Conservation (phyloP, 2,329 filamentous ascomycete genomes). For the Ascosphaera apis region DNA sequence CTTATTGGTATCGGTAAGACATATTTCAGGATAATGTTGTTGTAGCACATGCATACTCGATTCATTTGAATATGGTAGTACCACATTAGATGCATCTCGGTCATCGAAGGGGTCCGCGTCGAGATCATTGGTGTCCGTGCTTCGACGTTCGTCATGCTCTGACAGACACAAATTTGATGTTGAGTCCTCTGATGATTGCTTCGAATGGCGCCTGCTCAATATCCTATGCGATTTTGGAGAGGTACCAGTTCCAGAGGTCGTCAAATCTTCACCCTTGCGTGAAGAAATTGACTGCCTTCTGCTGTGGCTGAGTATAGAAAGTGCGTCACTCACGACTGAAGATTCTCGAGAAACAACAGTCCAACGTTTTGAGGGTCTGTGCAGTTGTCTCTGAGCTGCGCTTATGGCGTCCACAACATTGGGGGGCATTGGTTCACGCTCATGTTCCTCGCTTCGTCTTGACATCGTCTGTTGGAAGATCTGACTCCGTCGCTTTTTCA, state of each 20-base stretch:
- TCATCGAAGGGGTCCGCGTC: neutral
- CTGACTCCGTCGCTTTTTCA: neutral
- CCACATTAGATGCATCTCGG: neutral
- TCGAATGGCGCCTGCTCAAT: neutral
- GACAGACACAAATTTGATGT: neutral
- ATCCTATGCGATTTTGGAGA: neutral
- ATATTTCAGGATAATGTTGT: conserved; percentile 24
- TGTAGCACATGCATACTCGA: conserved; percentile 6
- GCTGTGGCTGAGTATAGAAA: neutral
- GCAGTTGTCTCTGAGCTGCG: neutral
- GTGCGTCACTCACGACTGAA: neutral
- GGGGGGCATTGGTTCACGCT: neutral
- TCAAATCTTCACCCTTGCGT: neutral
- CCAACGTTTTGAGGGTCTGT: neutral
- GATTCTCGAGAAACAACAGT: neutral
- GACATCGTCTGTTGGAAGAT: neutral
- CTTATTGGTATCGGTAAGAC: neutral
- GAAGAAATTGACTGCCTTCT: neutral
- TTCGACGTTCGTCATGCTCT: neutral
- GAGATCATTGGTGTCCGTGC: neutral
- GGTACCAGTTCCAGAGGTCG: neutral
- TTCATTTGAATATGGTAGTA: neutral
- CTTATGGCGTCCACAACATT: neutral
- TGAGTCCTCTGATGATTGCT: neutral
- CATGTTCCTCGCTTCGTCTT: neutral